phyloP scores from a whole-genome alignment of 2,329 filamentous ascomycete species.

The Aureobasidium pullulans region DNA sequence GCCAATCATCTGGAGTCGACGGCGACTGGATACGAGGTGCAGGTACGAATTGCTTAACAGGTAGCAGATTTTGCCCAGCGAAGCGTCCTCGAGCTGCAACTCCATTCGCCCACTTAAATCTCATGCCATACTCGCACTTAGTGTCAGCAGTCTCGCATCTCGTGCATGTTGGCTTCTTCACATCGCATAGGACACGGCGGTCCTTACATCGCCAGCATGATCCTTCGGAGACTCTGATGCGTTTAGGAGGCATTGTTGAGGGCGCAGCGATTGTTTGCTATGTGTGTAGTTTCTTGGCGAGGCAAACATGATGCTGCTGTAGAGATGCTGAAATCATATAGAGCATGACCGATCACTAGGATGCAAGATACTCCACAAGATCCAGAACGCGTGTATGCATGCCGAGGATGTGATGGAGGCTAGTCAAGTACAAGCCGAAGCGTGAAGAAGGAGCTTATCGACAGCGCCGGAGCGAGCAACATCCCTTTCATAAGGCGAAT shows the following conservation, averaged over 20 bases:
- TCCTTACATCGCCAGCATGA: constrained; percentile 6
- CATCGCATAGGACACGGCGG: not conserved
- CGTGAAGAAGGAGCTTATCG: not conserved
- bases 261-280: not conserved
- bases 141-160: not conserved
- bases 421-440: not conserved
- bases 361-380: not conserved
- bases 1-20: not conserved
- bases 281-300: not conserved
- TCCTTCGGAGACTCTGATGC: not conserved
- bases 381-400: not conserved
- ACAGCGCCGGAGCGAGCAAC: not conserved
- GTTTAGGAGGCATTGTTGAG: not conserved
- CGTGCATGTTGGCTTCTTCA: not conserved
- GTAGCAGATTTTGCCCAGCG: not conserved
- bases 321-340: not conserved
- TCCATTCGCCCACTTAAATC: not conserved
- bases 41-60: not conserved
- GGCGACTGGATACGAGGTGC: not conserved
- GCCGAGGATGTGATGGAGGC: not conserved
- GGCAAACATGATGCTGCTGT: not conserved
- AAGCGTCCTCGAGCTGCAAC: constrained; percentile 4
- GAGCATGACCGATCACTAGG: not conserved
- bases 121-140: constrained; percentile 3
- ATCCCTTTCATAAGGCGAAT: not conserved